Percentiles rank a stretch among this genome's conserved stretches.
Evolutionary conservation across 164 flowering plant genomes (phyloP).

Genomic region (Piper longum): DNA sequence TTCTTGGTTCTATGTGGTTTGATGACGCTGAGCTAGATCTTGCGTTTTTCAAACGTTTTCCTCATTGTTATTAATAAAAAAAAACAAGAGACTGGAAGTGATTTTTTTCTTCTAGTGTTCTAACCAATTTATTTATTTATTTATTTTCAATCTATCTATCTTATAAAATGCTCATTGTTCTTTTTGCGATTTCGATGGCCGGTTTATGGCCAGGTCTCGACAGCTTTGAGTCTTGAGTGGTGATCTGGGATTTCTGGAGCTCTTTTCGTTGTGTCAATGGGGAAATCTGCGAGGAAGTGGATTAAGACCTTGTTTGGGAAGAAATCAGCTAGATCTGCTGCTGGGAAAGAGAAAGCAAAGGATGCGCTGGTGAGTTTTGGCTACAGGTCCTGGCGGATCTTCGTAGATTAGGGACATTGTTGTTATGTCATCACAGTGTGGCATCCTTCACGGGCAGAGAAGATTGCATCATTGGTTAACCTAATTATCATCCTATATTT

Average conservation of each 20-base stretch:
- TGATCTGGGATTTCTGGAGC: neutral
- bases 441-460: neutral
- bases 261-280: constrained; percentile 26
- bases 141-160: too few species aligned
- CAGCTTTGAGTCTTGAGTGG: neutral
- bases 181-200: neutral
- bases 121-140: too few species aligned
- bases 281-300: constrained; percentile 85
- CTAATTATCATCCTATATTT: too few species aligned
- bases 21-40: too few species aligned
- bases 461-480: neutral
- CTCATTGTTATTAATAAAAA: too few species aligned
- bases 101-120: too few species aligned
- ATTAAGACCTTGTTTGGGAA: constrained; percentile 75
- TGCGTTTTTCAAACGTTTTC: too few species aligned
- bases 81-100: too few species aligned
- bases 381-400: neutral
- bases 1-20: too few species aligned
- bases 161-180: too few species aligned
- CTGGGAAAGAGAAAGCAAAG: constrained; percentile 48
- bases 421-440: too few species aligned
- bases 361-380: constrained; percentile 16
- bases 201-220: neutral
- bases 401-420: neutral
- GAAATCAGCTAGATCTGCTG: constrained; percentile 50